Base-by-base conservation (phyloP, 2,329 filamentous ascomycete genomes). In the Dactylellina parvicollis region DNA sequence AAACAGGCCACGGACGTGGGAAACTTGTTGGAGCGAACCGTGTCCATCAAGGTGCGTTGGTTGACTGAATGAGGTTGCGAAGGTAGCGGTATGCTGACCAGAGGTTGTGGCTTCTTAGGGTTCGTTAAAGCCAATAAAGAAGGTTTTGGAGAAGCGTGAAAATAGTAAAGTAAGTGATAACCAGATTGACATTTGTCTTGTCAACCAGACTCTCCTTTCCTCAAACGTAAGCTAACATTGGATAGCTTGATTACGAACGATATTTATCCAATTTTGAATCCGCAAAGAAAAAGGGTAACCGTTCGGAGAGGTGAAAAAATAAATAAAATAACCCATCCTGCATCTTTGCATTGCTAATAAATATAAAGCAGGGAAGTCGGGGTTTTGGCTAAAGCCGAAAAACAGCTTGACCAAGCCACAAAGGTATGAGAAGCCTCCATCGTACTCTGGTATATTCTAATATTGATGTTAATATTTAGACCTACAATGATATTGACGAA, bases 131-230 rank as follows among this genome's bases (percentile, higher is more conserved):
- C 88, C 90, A 1, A 84, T 95, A 79, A 89, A 90, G 78, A 95
- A 92, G 82, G 89, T 88, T 0, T 91, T 96, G 78, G 95, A 94
- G 82, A 92, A 92, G 80, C 84, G 92, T 49, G 91, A 95, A 79
- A 90, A 93, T 77, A 91, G 88, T 81, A 89, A 92, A 82, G 85
- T 86, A 71, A 8, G 78, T 16, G n/a, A n/a, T n/a, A n/a, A n/a
- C n/a, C n/a, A n/a, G n/a, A n/a, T 14, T 34, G 30, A 34, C 30
- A 44, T 22, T 20, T 9, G 32, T 10, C 24, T 9, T 2, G 30
- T 26, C 36, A 24, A 22, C 14, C 2, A 47, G 5, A 7, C 1
- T 38, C 14, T 7, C 2, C n/a, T 8, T 5, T 26, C 9, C 1
- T 38, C 14, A 18, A 16, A 14, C 14, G 60, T n/a, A n/a, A n/a